Base-by-base conservation (phyloP, 169 alveolate genomes). In the Babesia gibsoni region DNA sequence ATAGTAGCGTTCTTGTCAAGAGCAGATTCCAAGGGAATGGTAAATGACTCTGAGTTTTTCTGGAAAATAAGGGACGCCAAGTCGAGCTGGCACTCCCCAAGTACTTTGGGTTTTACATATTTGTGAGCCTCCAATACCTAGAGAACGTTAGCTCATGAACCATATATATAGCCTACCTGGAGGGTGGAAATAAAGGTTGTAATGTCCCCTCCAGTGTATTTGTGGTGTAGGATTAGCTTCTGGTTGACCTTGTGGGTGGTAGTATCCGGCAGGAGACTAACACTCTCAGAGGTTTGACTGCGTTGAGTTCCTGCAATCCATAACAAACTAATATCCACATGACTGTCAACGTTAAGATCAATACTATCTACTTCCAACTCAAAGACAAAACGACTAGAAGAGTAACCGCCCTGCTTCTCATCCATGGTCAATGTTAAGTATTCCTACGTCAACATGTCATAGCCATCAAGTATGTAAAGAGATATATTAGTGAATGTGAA, bases 261-360 rank as follows among this genome's bases (percentile, higher is more conserved):
- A 0, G 41, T 30, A 1, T 59, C 27, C 2, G 75, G 67, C 37
- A 23, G 14, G 12, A 72, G 48, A 1, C 39, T 42, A n/a, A 72
- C 50, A 41, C 58, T 18, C 43, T 46, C 67, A 2, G 78, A 48
- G 20, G 67, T 61, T 48, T 63, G 73, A 20, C 83, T 72, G 5
- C 75, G 63, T 30, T 72, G 66, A 4, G 29, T 58, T 23, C 83
- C 83, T 4, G 77, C 66, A 22, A 52, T 4, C 83, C 83, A 72
- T 61, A 72, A 9, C 4, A 72, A 35, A 63, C 49, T 49, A 14
- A 72, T 57, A 16, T 61, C 54, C 4, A 52, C 33, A 3, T 39
- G 29, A 8, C 25, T 48, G 14, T 58, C 22, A 16, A 66, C 46
- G 5, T 33, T 1, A 9, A 72, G 67, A 1, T 20, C 8, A 0